Conservation (phyloP, 164 flowering plant species). For the Aristolochia californica region DNA sequence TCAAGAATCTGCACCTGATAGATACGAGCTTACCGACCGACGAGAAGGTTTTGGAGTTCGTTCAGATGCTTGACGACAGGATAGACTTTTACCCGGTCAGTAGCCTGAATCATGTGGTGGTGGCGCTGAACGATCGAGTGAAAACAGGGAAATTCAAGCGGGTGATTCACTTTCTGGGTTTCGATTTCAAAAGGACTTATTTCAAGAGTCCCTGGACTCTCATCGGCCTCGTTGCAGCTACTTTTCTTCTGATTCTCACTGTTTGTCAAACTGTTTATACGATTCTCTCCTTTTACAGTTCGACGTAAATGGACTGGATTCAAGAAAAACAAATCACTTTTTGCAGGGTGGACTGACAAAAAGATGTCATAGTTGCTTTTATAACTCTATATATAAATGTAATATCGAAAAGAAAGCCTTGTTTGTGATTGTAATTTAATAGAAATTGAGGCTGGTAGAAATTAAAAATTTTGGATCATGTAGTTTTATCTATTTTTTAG, state of each 20-base stretch:
- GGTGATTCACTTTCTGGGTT: background rate
- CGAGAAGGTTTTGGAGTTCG: background rate
- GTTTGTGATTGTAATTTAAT: no score
- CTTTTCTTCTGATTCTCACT: conserved; percentile 5
- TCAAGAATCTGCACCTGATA: background rate
- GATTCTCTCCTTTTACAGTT: no score
- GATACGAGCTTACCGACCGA: background rate
- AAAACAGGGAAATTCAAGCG: background rate
- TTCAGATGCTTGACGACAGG: background rate
- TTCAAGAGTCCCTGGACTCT: background rate
- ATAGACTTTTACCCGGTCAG: background rate
- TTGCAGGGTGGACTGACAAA: no score
- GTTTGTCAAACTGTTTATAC: conserved; percentile 7
- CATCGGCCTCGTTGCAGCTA: conserved; percentile 2
- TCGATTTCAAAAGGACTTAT: background rate
- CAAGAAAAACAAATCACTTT: no score
- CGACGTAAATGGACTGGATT: no score
- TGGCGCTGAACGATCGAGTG: background rate
- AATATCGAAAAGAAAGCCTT: no score
- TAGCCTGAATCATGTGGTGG: background rate
- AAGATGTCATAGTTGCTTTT: no score
- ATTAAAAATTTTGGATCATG: no score
- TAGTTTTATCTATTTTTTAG: no score
- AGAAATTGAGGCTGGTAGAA: no score
- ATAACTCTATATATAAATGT: no score